These are phyloP conservation scores for Hortaea sp. DNA, from an alignment of 2,329 filamentous ascomycete species.

Conservation along the genomic window DNA sequence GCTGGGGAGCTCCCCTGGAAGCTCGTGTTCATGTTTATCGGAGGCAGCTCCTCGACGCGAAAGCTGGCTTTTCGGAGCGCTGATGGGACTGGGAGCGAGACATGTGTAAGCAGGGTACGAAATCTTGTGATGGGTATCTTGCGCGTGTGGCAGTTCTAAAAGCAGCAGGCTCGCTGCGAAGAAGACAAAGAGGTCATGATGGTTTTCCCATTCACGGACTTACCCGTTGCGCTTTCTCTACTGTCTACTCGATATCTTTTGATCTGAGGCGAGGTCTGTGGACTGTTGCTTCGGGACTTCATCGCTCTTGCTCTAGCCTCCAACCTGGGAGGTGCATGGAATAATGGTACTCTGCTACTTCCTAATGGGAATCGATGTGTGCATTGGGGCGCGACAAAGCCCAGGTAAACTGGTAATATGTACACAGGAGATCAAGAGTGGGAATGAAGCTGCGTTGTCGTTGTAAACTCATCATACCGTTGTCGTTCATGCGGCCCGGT, in stretches of 20 bases:
- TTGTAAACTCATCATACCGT: no score
- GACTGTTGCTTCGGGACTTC: slow-evolving; percentile 9
- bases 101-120: neutral
- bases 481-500: no score
- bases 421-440: no score
- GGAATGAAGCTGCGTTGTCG: no score
- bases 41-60: slow-evolving; percentile 7
- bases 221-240: slow-evolving; percentile 1
- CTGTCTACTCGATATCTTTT: slow-evolving; percentile 6
- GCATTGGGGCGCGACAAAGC: no score
- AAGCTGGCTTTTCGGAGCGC: slow-evolving; percentile 4
- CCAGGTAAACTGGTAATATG: no score
- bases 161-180: no score
- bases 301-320: slow-evolving; percentile 1
- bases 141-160: no score
- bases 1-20: slow-evolving; percentile 1
- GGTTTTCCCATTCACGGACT: neutral
- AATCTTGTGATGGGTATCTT: no score
- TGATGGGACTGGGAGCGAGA: neutral
- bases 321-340: no score
- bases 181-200: neutral
- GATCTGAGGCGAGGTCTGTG: slow-evolving; percentile 9
- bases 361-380: no score
- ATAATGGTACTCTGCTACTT: no score
- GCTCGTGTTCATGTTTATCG: slow-evolving; percentile 8